Evolutionary conservation across 495 filamentous ascomycete species (phyloP), one percentile per base, ranked within the genome.

Genomic region (Physcia stellaris): DNA sequence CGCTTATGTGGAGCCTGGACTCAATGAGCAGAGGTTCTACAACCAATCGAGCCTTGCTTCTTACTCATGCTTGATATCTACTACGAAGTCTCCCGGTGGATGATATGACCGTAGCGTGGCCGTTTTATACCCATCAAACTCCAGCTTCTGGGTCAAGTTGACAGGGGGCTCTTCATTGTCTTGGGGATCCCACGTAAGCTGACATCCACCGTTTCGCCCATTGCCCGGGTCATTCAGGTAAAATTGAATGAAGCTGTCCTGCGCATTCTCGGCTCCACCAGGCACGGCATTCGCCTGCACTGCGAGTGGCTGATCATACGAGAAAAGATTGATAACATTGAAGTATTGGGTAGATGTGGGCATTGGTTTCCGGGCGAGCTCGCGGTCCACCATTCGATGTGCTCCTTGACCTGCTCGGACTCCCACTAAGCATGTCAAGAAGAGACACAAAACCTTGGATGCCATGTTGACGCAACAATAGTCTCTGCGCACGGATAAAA

Each of bases 281-380:
- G 34, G 34, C n/a, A 36, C 20, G n/a, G 34, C 34, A n/a, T 23
- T 23, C 13, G 34, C 15, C 15, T 36, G 16, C 6, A 36, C 24
- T 17, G 34, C 34, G 15, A 36, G 15, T 1, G 15, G 34, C 20
- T 36, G 34, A 12, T 36, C 34, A 21, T 36, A 36, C 13, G 34
- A 36, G 34, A 36, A 36, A 6, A 36, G 34, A 11, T 36, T 36
- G 34, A 36, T 32, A 18, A 32, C 20, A 3, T 18, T 32, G 30
- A 32, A 32, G 30, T 32, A 32, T 5, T 18, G 16, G 9, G 30
- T 17, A 9, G 16, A 17, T 32, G 16, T 15, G 7, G 30, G 30
- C 1, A 18, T 32, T 15, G 30, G 30, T 9, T 17, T 2, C 5
- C 16, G 30, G 30, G 30, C 15, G 2, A 32, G 30, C 20, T n/a